Base-by-base conservation (phyloP, 306 rosid genomes). In the Phaseolus lunatus region DNA sequence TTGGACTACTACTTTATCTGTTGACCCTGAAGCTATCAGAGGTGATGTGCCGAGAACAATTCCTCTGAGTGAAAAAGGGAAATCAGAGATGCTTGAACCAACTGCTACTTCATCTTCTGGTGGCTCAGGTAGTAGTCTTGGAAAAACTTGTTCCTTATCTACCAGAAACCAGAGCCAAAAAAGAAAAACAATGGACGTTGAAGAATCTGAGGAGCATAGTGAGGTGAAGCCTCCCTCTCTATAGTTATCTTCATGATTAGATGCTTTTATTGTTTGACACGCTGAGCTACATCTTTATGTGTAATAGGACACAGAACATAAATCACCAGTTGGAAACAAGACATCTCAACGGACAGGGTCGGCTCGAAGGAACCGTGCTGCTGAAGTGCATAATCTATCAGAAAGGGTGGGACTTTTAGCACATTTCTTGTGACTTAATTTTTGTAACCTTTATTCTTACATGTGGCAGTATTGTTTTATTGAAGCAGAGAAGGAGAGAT, bases 331-430 rank as follows among this genome's bases (percentile, higher is more conserved):
- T 45, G 87, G 85, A 58, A 90, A 86, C 71, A 91, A 89, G 81
- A 66, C 84, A 41, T 75, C 88, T 3, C 92, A 86, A 54, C 71
- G 89, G 35, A 67, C 93, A 16, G 87, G 91, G 58, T 82, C 88
- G 13, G 83, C 86, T 8, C 83, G 93, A 59, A 88, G 94, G 86
- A 88, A 85, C 74, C 97, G 98, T 5, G 96, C 96, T 61, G 93
- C 97, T 45, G 98, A 91, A 88, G 97, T 93, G 56, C 98, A 93
- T 81, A 93, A 93, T 78, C 90, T 86, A 43, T 93, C 98, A 9
- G 98, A 93, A 85, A 89, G 97, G 87, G 98, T 93, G 67, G 19
- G 89, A n/a, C 5, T 62, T 72, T 70, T 52, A 15, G 18, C 22
- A 41, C 61, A 43, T 80, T 41, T 68, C 23, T 58, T 27, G 7